Conservation (phyloP, 257 asterid species). For the Leonotis leonurus region DNA sequence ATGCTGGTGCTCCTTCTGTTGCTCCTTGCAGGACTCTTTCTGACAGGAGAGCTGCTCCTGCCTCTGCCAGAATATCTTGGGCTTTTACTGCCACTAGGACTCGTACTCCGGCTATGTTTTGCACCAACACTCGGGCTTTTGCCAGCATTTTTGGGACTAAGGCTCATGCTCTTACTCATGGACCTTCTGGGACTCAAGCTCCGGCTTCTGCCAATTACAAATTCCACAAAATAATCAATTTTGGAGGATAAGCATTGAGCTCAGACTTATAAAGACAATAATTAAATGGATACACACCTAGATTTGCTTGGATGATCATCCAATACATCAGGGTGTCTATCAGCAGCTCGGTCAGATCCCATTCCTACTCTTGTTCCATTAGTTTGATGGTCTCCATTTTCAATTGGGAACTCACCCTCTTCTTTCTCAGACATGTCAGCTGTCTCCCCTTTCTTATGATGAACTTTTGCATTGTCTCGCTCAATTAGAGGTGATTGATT, state of each 20-base stretch:
- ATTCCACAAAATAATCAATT: conserved; percentile 23
- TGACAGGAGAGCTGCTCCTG: conserved; percentile 33
- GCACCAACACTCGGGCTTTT: conserved; percentile 45
- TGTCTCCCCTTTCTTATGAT: conserved; percentile 37
- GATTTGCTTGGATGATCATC: conserved; percentile 75
- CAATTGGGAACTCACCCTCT: conserved; percentile 80
- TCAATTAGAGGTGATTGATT: conserved; percentile 41
- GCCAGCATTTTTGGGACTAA: conserved; percentile 66
- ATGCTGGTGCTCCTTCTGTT: conserved; percentile 38
- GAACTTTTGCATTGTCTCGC: conserved; percentile 32
- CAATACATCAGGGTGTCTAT: conserved; percentile 63
- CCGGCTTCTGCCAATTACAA: conserved; percentile 63
- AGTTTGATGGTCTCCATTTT: conserved; percentile 70
- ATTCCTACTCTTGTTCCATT: conserved; percentile 46
- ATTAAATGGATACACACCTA: conserved; percentile 42
- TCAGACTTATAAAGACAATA: conserved; percentile 13
- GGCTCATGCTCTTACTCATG: conserved; percentile 86
- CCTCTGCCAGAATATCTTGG: conserved; percentile 35
- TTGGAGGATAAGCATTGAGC: conserved; percentile 23
- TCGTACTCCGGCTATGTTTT: conserved; percentile 36
- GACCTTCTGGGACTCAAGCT: conserved; percentile 58
- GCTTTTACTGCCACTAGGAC: too few species aligned
- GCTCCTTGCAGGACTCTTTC: conserved; percentile 41
- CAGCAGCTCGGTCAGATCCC: conserved; percentile 47
- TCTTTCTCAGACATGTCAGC: conserved; percentile 55